Conservation (phyloP, 2,329 filamentous ascomycete species). For the Penicillium oxalicum region DNA sequence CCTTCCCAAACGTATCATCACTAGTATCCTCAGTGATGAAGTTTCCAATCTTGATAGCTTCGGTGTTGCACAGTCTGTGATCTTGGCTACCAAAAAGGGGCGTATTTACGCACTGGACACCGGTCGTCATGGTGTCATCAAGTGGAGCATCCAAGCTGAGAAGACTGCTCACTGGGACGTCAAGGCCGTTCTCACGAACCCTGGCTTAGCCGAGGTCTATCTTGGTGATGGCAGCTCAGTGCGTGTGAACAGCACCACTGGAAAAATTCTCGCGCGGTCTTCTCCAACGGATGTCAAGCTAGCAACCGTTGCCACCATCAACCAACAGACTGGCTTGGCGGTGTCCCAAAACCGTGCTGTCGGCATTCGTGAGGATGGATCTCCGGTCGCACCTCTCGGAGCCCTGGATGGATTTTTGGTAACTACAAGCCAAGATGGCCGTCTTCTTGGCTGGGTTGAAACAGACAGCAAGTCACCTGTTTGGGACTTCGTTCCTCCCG, state of each 20-base stretch:
- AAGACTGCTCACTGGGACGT: conserved; percentile 60
- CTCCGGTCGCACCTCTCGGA: conserved; percentile 23
- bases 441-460: conserved; percentile 40
- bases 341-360: conserved; percentile 29
- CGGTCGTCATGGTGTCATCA: conserved; percentile 63
- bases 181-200: conserved; percentile 60
- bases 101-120: conserved; percentile 75
- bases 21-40: conserved; percentile 53
- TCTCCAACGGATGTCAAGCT: conserved; percentile 20
- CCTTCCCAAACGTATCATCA: conserved; percentile 63
- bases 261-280: conserved; percentile 34
- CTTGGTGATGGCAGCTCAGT: conserved; percentile 58
- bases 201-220: conserved; percentile 54
- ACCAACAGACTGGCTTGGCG: conserved; percentile 15
- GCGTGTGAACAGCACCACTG: conserved; percentile 42
- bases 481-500: conserved; percentile 69
- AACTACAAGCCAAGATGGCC: conserved; percentile 37
- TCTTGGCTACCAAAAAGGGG: conserved; percentile 73
- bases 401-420: conserved; percentile 35
- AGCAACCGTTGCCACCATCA: conserved; percentile 29
- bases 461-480: conserved; percentile 38
- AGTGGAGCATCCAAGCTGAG: conserved; percentile 67
- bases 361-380: conserved; percentile 33
- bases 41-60: conserved; percentile 57
- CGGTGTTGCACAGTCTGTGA: conserved; percentile 78